phyloP scores from a whole-genome alignment of 2,329 filamentous ascomycete species.

The Colletotrichum tropicale region DNA sequence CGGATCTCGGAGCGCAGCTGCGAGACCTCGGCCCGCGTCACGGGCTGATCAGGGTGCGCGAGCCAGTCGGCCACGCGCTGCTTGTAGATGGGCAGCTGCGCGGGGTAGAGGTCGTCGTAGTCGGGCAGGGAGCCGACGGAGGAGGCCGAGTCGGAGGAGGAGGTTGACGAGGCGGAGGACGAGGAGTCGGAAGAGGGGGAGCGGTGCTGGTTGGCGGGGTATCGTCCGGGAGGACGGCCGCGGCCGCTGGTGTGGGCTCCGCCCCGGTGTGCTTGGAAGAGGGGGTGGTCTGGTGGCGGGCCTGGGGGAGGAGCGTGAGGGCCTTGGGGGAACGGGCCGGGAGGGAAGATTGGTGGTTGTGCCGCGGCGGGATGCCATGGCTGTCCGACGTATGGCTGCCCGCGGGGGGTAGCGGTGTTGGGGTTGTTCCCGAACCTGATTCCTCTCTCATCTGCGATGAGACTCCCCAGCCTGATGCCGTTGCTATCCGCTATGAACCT shows the following conservation, averaged over 20 bases:
- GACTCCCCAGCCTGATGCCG: slow-evolving; percentile 49
- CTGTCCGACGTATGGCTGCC: slow-evolving; percentile 2
- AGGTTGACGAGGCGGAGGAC: slow-evolving; percentile 37
- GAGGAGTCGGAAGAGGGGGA: slow-evolving; percentile 40
- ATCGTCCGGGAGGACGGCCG: not conserved
- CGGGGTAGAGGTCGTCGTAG: slow-evolving; percentile 52
- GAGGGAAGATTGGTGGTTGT: not conserved
- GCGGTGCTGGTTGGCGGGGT: slow-evolving; percentile 22
- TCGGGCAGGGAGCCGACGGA: slow-evolving; percentile 60
- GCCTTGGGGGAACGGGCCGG: not conserved
- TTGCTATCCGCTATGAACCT: slow-evolving; percentile 47
- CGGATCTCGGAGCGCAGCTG: not conserved
- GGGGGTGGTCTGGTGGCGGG: slow-evolving; percentile 18
- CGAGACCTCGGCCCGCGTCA: slow-evolving; percentile 49
- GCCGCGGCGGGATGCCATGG: not conserved
- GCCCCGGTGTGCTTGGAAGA: slow-evolving; percentile 2
- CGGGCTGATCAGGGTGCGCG: slow-evolving; percentile 50
- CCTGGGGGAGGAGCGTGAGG: not conserved
- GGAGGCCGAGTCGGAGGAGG: slow-evolving; percentile 35
- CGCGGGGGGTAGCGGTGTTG: slow-evolving; percentile 4
- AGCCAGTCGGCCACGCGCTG: slow-evolving; percentile 53
- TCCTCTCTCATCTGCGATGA: slow-evolving; percentile 45
- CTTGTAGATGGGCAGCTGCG: slow-evolving; percentile 52
- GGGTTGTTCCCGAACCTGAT: slow-evolving; percentile 31
- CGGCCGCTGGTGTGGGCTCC: slow-evolving; percentile 10